phyloP scores from a whole-genome alignment of 306 rosid genomes.

The Fragaria ananassa region DNA sequence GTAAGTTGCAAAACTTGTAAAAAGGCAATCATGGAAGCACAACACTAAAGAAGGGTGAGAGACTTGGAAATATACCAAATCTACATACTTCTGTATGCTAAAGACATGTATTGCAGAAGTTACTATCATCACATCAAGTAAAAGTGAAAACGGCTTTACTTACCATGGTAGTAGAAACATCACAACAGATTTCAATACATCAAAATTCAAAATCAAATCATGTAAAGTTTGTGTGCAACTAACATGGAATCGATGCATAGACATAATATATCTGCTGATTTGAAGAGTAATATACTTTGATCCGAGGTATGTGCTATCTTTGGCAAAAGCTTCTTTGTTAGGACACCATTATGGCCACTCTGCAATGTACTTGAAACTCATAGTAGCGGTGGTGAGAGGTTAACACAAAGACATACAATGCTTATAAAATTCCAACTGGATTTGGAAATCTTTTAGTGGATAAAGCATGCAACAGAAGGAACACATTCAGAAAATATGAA shows the following conservation, averaged over 20 bases:
- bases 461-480: background rate
- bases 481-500: background rate
- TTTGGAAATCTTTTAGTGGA: background rate
- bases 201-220: too few species aligned
- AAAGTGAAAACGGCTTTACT: background rate
- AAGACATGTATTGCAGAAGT: background rate
- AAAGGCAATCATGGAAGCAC: background rate
- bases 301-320: slow-evolving; percentile 11
- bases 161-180: background rate
- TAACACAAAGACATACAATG: background rate
- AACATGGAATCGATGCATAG: slow-evolving; percentile 8
- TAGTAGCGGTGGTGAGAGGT: background rate
- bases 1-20: background rate
- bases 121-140: background rate
- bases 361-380: background rate
- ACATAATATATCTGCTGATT: background rate
- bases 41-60: background rate
- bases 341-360: background rate
- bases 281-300: slow-evolving; percentile 4
- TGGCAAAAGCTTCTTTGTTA: background rate
- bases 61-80: background rate
- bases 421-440: background rate
- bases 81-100: background rate
- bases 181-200: background rate
- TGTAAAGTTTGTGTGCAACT: background rate